Base-by-base conservation (phyloP, 164 flowering plant species). In the Tetracentron sinense region DNA sequence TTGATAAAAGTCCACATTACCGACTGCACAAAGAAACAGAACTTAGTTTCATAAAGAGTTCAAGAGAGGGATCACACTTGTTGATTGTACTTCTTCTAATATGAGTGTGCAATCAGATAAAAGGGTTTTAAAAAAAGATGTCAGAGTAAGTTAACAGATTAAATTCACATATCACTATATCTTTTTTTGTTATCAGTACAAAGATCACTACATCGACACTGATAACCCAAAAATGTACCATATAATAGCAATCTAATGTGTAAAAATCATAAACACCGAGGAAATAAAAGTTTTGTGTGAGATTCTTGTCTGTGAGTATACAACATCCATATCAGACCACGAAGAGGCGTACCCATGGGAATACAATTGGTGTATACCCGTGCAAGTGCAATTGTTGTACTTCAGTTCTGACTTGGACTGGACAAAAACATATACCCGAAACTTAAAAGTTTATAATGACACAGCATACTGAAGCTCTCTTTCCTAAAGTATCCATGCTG, bases 1-100 rank as follows among this genome's bases (percentile, higher is more conserved):
- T 80, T 80, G 30, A 90, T 64, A 20, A 89, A 16, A 7, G 91
- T 81, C 79, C 87, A 76, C 58, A 93, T 63, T 38, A 83, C 73
- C 1, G 92, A 82, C 98, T 90, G 92, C 89, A 78, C 69, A 62
- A 21, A 31, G 15, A 38, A 15, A 16, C 21, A 7, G n/a, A 56
- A 17, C 21, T 3, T 57, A 0, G 53, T 16, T 38, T 38, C 44
- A 38, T 38, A 16, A 38, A n/a, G n/a, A n/a, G n/a, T n/a, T n/a
- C n/a, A n/a, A n/a, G n/a, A n/a, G n/a, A n/a, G n/a, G n/a, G n/a
- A n/a, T n/a, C n/a, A n/a, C n/a, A n/a, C n/a, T n/a, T n/a, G n/a
- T n/a, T n/a, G n/a, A n/a, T n/a, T n/a, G n/a, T n/a, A n/a, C n/a
- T 20, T 1, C 17, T 12, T 31, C 6, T 10, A 10, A 57, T n/a